Conservation (phyloP, 805 yeast genomes). For the Soucietia sequanensis region DNA sequence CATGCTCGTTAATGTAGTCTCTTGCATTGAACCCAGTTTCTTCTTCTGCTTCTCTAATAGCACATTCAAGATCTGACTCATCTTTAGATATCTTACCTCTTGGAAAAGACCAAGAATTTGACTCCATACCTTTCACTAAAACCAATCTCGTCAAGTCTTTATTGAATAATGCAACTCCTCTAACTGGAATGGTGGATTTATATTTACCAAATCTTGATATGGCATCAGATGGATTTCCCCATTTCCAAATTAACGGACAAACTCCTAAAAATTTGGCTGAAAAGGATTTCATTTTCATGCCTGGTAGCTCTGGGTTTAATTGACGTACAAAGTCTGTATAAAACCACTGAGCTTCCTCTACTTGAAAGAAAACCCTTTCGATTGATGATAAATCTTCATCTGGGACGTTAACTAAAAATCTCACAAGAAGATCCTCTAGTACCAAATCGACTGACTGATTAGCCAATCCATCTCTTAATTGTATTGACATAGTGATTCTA, state of each 20-base stretch:
- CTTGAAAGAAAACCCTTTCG: constrained; percentile 83
- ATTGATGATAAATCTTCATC: constrained; percentile 81
- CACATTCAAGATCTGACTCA: constrained; percentile 86
- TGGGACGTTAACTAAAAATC: constrained; percentile 91
- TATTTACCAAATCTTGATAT: constrained; percentile 76
- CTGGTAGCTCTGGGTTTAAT: constrained; percentile 72
- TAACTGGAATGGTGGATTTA: constrained; percentile 87
- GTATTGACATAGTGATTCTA: constrained; percentile 51
- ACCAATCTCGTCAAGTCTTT: constrained; percentile 65
- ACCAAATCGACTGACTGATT: constrained; percentile 69
- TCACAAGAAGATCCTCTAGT: constrained; percentile 80
- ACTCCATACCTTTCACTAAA: constrained; percentile 81
- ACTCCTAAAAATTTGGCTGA: constrained; percentile 63
- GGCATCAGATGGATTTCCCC: constrained; percentile 83
- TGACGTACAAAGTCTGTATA: constrained; percentile 80
- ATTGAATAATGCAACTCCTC: constrained; percentile 91
- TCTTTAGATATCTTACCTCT: constrained; percentile 94
- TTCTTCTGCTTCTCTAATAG: constrained; percentile 86
- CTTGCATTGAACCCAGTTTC: constrained; percentile 90
- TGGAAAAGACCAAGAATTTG: constrained; percentile 89
- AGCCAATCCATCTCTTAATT: constrained; percentile 53
- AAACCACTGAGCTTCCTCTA: constrained; percentile 99
- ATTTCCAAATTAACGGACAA: constrained; percentile 78
- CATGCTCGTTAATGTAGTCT: constrained; percentile 63
- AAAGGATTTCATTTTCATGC: constrained; percentile 73